Percentiles rank a stretch among this genome's conserved stretches.
Evolutionary conservation across 306 rosid genomes (phyloP).

Genomic region (Acmispon strigosus): DNA sequence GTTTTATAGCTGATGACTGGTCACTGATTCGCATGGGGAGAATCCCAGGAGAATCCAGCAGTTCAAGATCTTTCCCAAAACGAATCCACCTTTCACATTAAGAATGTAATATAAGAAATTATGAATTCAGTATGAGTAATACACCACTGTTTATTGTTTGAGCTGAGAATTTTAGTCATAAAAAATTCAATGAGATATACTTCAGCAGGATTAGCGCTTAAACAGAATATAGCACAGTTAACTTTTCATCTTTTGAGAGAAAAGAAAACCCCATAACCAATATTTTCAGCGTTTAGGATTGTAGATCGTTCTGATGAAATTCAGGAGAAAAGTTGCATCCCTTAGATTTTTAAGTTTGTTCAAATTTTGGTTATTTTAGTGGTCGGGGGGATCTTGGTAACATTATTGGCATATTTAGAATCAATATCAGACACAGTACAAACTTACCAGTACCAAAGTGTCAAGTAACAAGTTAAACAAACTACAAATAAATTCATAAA

Average conservation of each 20-base stretch:
- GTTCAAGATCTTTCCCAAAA: conserved; percentile 85
- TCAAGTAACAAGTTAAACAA: background rate
- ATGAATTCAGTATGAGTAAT: background rate
- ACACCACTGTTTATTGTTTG: conserved; percentile 9
- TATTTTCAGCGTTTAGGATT: background rate
- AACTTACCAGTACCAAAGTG: background rate
- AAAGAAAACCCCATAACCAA: background rate
- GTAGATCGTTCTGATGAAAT: background rate
- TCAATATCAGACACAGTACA: background rate
- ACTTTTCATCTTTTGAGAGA: background rate
- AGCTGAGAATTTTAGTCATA: background rate
- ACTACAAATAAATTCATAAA: background rate
- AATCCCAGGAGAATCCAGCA: conserved; percentile 93
- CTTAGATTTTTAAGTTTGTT: background rate
- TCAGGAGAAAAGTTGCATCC: background rate
- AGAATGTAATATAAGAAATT: background rate
- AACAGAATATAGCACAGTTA: background rate
- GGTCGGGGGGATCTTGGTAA: background rate
- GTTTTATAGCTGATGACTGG: conserved; percentile 95
- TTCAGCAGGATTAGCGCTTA: background rate
- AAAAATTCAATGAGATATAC: background rate
- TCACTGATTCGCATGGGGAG: conserved; percentile 93
- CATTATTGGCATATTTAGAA: background rate
- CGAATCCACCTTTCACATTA: conserved; percentile 74
- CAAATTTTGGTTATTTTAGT: background rate